These are phyloP conservation scores for Dothiorella sarmentorum DNA, from an alignment of 2,329 filamentous ascomycete genomes.

Conservation along the genomic window DNA sequence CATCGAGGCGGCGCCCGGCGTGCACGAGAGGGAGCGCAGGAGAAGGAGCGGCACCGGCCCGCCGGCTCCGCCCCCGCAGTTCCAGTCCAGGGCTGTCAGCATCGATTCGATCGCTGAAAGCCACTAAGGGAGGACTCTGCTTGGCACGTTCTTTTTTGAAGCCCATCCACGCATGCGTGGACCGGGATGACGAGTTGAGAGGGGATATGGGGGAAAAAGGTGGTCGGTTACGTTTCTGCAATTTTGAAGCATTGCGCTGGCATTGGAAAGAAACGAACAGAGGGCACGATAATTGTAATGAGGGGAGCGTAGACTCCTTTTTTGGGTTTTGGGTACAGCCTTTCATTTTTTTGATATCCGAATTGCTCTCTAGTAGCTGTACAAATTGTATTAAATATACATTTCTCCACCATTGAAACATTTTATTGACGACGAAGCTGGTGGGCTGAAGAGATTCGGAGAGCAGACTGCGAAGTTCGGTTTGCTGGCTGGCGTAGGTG, in stretches of 20 bases:
- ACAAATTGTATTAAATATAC: not conserved
- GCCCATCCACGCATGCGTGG: not conserved
- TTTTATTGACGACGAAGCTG: no score
- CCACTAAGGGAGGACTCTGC: not conserved
- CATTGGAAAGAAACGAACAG: not conserved
- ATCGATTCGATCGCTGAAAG: not conserved
- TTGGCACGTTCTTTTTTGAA: not conserved
- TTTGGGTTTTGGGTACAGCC: not conserved
- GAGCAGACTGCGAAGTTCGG: no score
- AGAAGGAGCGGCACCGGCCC: slow-evolving; percentile 61
- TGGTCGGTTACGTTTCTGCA: not conserved
- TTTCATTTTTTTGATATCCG: slow-evolving; percentile 5
- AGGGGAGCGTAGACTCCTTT: not conserved
- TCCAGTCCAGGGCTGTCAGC: slow-evolving; percentile 8
- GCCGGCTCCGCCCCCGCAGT: slow-evolving; percentile 34
- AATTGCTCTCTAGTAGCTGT: not conserved
- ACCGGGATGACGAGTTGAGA: not conserved
- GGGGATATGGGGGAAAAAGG: not conserved
- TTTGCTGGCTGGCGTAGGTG: no score
- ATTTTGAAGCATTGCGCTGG: slow-evolving; percentile 1
- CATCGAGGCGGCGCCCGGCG: slow-evolving; percentile 41
- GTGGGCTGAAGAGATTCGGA: not conserved
- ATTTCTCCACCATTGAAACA: not conserved
- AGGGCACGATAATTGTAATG: slow-evolving; percentile 2
- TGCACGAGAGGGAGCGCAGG: slow-evolving; percentile 57